Evolutionary conservation across 805 yeast species (phyloP).

Genomic region (Candida ipomoeae): DNA sequence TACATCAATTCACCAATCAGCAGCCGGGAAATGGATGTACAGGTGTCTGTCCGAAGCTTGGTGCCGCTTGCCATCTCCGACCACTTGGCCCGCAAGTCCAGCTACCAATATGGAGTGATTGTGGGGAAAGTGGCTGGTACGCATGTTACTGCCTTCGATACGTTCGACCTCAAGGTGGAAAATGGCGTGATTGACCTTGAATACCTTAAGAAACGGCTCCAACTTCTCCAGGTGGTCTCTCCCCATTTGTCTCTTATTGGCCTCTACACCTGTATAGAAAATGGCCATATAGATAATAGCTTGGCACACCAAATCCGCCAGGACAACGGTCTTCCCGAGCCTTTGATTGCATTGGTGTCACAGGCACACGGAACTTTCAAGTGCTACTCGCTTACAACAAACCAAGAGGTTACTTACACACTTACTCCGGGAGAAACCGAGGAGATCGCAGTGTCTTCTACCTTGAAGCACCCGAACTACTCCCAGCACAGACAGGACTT

Average conservation of each 20-base stretch:
- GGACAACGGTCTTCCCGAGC: background rate
- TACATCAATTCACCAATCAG: background rate
- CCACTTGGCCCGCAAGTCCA: conserved; percentile 21
- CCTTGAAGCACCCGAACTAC: conserved; percentile 26
- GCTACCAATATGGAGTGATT: conserved; percentile 25
- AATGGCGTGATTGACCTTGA: conserved; percentile 19
- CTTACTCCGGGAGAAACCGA: conserved; percentile 30
- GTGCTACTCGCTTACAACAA: conserved; percentile 6
- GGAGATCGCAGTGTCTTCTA: conserved; percentile 29
- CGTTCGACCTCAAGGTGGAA: conserved; percentile 27
- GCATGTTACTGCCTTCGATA: conserved; percentile 18
- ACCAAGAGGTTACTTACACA: conserved; percentile 11
- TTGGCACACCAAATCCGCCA: conserved; percentile 12
- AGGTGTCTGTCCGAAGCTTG: conserved; percentile 20
- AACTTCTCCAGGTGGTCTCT: conserved; percentile 25
- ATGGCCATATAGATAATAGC: background rate
- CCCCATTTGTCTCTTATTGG: conserved; percentile 31
- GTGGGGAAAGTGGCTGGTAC: conserved; percentile 19
- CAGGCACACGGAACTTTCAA: conserved; percentile 2
- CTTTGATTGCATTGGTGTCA: conserved; percentile 10
- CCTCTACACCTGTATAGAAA: conserved; percentile 21
- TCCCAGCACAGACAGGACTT: conserved; percentile 13
- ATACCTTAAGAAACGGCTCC: conserved; percentile 23
- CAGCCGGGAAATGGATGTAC: background rate
- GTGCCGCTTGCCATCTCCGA: conserved; percentile 31